These are phyloP conservation scores for Diplodia mutila DNA, from an alignment of 2,329 filamentous ascomycete genomes.

Conservation along the genomic window DNA sequence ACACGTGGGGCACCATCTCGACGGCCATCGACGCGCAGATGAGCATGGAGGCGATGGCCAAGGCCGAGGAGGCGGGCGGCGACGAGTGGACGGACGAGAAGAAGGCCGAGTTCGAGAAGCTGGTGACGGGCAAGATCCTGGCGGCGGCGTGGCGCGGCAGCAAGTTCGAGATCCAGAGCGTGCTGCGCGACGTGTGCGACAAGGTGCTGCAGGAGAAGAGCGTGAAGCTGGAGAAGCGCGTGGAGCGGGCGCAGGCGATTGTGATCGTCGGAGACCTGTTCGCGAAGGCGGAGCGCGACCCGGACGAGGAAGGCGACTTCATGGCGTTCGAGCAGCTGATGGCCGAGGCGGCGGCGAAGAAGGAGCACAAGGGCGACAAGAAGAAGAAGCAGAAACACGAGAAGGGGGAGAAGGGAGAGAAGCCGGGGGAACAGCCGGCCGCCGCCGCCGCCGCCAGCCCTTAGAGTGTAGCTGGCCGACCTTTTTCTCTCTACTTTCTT, in stretches of 20 bases:
- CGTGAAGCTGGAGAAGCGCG: conserved; percentile 78
- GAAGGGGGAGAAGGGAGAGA: conserved; percentile 62
- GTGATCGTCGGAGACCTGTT: conserved; percentile 89
- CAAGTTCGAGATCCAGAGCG: conserved; percentile 97
- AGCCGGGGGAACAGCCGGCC: conserved; percentile 53
- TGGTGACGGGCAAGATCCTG: conserved; percentile 96
- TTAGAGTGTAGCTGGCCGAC: not conserved
- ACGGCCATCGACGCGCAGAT: conserved; percentile 96
- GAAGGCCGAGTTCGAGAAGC: conserved; percentile 91
- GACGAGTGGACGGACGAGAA: conserved; percentile 99
- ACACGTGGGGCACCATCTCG: conserved; percentile 97
- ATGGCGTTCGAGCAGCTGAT: conserved; percentile 99
- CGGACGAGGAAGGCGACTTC: conserved; percentile 97
- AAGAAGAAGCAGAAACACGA: conserved; percentile 46
- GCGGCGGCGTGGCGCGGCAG: conserved; percentile 94
- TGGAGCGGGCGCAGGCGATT: conserved; percentile 89
- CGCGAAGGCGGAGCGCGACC: conserved; percentile 79
- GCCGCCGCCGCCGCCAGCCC: not conserved
- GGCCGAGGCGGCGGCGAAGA: conserved; percentile 93
- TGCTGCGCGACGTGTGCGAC: conserved; percentile 93
- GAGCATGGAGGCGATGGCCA: conserved; percentile 99
- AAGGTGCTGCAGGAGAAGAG: conserved; percentile 78
- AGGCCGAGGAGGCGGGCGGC: conserved; percentile 89
- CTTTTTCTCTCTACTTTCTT: too few relatives aligned
- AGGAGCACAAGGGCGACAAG: conserved; percentile 78